Evolutionary conservation across 257 asterid species (phyloP).

Genomic region (Vinca minor): DNA sequence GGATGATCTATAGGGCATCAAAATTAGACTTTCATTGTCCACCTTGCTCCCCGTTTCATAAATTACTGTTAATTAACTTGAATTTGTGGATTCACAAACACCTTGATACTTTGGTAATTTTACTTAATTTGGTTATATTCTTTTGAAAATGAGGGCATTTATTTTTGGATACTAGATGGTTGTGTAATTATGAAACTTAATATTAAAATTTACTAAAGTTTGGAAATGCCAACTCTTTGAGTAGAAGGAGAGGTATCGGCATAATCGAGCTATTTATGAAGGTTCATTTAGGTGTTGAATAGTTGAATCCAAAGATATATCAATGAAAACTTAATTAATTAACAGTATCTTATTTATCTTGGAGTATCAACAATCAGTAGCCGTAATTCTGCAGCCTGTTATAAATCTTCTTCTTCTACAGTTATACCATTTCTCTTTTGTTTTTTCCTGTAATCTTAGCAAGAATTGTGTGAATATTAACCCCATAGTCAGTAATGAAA

Average conservation of each 20-base stretch:
- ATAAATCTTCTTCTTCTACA: background rate
- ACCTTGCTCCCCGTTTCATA: background rate
- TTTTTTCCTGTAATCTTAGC: background rate
- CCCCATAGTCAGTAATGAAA: background rate
- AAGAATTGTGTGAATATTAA: background rate
- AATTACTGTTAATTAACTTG: background rate
- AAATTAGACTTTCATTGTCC: background rate
- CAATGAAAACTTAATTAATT: too few relatives aligned
- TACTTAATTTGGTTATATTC: conserved; percentile 1
- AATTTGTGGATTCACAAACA: conserved; percentile 48
- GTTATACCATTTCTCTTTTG: background rate
- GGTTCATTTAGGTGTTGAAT: too few relatives aligned
- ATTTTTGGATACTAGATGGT: background rate
- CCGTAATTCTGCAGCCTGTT: background rate
- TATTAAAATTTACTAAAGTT: background rate
- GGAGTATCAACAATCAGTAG: background rate
- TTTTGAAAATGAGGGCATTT: background rate
- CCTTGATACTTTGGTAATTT: conserved; percentile 72
- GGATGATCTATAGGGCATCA: background rate
- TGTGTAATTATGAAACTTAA: background rate
- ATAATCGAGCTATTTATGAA: too few relatives aligned
- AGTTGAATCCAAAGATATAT: too few relatives aligned
- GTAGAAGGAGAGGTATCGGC: background rate
- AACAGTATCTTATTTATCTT: background rate
- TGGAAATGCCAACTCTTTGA: background rate